Base-by-base conservation (phyloP, 106 monocot genomes). In the Dendrobium chrysotoxum region DNA sequence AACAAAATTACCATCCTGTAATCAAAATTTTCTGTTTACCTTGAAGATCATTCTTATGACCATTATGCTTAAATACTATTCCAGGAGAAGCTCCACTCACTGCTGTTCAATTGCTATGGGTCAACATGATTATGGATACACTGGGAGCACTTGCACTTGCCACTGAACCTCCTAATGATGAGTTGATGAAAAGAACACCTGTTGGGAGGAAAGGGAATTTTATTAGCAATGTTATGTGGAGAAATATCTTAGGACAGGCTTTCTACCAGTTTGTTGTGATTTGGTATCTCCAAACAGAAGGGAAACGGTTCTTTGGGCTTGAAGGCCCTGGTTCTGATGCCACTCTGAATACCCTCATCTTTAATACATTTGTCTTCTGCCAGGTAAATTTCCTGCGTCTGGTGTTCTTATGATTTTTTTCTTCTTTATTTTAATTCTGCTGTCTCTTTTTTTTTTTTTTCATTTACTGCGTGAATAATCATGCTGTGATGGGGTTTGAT, bases 91-190 rank as follows among this genome's bases (percentile, higher is more conserved):
- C 97, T 80, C 97, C 97, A 46, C 86, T 97, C 26, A 97, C 94
- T 81, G 97, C 97, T 47, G 97, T 97, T 45, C 97, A 97, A 71
- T 76, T 97, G 67, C 89, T 97, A n/a, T 97, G 97, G 97, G 97
- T 97, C 21, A 94, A 97, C 85, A 97, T 94, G 97, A 97, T 97
- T 58, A 97, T 97, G 97, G 97, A 97, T 78, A 94, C 97, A 53
- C 76, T 97, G 13, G 97, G 97, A 76, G 97, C 97, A 10, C 92
- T 97, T 47, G 97, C 97, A 47, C 85, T 97, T 79, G 97, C 97
- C 2, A 97, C 97, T 0, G 94, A 97, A 72, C 97, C 97, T 18
- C 97, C 97, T 40, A 84, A 86, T 23, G 88, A 90, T 80, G 97
- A 90, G 2, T 77, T 97, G 66, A 94, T 97, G 94, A 88, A 94